Evolutionary conservation across 179 eudicot species (phyloP).

Genomic region (Drosera spatulata): DNA sequence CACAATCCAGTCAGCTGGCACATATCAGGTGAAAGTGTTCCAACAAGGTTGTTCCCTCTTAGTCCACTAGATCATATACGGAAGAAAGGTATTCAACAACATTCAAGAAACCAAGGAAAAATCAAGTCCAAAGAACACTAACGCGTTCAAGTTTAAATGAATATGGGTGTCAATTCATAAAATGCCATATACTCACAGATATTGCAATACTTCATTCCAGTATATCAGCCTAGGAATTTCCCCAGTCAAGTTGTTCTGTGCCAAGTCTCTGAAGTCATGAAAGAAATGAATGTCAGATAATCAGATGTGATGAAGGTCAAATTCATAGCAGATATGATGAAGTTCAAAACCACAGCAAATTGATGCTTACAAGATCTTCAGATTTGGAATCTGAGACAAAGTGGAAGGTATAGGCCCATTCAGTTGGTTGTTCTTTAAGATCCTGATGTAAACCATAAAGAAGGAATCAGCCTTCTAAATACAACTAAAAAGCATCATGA

Average conservation of each 20-base stretch:
- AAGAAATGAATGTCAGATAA: neutral
- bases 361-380: conserved; percentile 62
- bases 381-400: conserved; percentile 88
- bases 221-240: conserved; percentile 95
- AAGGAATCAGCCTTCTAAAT: neutral
- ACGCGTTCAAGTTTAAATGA: no score
- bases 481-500: neutral
- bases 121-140: no score
- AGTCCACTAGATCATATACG: conserved; percentile 42
- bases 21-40: conserved; percentile 83
- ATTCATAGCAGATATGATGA: neutral
- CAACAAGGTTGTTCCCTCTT: conserved; percentile 77
- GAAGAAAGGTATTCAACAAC: neutral
- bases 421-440: conserved; percentile 79
- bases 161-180: neutral
- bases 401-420: conserved; percentile 96
- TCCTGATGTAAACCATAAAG: conserved; percentile 27
- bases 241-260: conserved; percentile 79
- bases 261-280: conserved; percentile 61
- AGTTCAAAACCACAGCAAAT: neutral
- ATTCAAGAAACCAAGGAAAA: no score
- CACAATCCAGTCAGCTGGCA: conserved; percentile 2
- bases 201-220: conserved; percentile 97
- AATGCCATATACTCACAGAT: conserved; percentile 48
- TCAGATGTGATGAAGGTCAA: no score